These are phyloP conservation scores for Xylaria nigripes DNA, from an alignment of 495 filamentous ascomycete species.

Conservation along the genomic window DNA sequence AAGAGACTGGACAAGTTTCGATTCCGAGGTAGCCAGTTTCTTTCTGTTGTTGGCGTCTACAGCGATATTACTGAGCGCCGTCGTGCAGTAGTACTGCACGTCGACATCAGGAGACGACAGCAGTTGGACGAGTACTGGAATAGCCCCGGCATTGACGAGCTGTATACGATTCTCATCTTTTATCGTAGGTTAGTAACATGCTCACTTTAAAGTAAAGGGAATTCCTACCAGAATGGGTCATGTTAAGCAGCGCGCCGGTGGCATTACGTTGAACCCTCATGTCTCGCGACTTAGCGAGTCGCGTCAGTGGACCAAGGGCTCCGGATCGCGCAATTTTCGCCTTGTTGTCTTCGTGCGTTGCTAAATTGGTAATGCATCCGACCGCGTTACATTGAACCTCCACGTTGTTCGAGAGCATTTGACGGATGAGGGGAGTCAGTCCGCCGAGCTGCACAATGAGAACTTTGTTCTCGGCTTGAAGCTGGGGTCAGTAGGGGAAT, in stretches of 20 bases:
- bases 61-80: conserved; percentile 95
- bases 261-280: conserved; percentile 98
- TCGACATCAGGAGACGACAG: conserved; percentile 88
- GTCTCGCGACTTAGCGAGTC: conserved; percentile 91
- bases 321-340: conserved; percentile 95
- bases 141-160: conserved; percentile 90
- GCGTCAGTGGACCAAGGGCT: conserved; percentile 80
- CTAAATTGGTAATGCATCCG: conserved; percentile 95
- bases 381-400: conserved; percentile 99
- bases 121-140: conserved; percentile 90
- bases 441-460: conserved; percentile 88
- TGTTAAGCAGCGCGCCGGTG: conserved; percentile 91
- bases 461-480: conserved; percentile 93
- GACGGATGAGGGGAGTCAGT: conserved; percentile 82
- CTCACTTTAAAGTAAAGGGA: conserved; percentile 1
- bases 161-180: conserved; percentile 95
- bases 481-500: conserved; percentile 1
- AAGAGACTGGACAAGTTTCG: conserved; percentile 80
- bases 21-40: conserved; percentile 79
- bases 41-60: conserved; percentile 88
- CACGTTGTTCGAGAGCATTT: conserved; percentile 98
- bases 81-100: conserved; percentile 99
- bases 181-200: conserved; percentile 20
- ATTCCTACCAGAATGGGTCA: conserved; percentile 91
- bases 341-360: conserved; percentile 98